phyloP scores from a whole-genome alignment of 441 rosid species.

The Pelargonium australe region DNA sequence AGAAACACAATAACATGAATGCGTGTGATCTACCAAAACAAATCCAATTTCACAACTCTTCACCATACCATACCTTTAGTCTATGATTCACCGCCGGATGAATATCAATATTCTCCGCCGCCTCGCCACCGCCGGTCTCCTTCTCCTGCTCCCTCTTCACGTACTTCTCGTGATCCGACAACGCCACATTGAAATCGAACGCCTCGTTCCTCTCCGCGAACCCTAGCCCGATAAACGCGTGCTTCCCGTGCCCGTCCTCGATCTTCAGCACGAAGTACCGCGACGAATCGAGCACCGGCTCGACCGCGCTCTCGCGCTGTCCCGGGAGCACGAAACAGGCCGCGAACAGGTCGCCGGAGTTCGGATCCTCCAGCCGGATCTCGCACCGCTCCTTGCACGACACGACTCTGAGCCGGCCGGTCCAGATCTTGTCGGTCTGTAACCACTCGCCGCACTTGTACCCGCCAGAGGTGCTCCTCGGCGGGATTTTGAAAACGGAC shows the following conservation, averaged over 20 bases:
- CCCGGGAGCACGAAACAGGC: conserved; percentile 85
- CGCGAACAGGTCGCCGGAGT: conserved; percentile 81
- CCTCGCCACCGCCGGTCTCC: conserved; percentile 47
- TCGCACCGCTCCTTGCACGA: conserved; percentile 92
- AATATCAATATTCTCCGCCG: conserved; percentile 76
- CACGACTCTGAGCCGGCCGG: conserved; percentile 91
- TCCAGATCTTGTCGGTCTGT: conserved; percentile 98
- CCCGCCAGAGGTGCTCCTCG: conserved; percentile 91
- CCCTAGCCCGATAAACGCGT: conserved; percentile 88
- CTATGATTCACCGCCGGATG: conserved; percentile 96
- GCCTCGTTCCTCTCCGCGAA: conserved; percentile 92
- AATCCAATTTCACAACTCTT: conserved; percentile 4
- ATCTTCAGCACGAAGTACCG: conserved; percentile 88
- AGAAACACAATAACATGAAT: not conserved
- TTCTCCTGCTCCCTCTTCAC: conserved; percentile 75
- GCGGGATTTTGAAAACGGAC: conserved; percentile 82
- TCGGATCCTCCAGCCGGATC: conserved; percentile 96
- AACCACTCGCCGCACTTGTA: conserved; percentile 98
- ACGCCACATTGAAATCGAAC: conserved; percentile 96
- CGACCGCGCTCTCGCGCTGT: conserved; percentile 81
- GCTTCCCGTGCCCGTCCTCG: conserved; percentile 88
- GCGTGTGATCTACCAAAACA: no score
- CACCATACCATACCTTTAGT: conserved; percentile 50
- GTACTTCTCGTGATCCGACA: conserved; percentile 93
- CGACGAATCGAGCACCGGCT: conserved; percentile 91